Evolutionary conservation across 495 filamentous ascomycete genomes (phyloP), one percentile per base, ranked within the genome.

Genomic region (Xylaria intraflava): DNA sequence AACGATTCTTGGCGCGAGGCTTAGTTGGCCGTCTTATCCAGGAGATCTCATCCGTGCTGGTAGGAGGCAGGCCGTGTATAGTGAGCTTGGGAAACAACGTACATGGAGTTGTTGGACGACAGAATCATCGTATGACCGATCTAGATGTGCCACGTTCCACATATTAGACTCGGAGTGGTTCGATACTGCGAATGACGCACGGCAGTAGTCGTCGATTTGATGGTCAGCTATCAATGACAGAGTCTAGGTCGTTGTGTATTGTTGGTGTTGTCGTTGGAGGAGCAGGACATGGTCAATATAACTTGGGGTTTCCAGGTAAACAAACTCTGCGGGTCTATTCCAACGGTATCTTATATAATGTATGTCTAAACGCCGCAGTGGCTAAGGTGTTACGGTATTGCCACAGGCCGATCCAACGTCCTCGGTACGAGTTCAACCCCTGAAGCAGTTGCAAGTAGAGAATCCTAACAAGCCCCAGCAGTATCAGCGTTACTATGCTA

Each of bases 141-240:
- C 44, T 46, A 49, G 55, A 55, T 64, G 60, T 52, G 47, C 55
- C 56, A 62, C 57, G 50, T 65, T 61, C 60, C 62, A 57, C 55
- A 54, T 56, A 42, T 39, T 54, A 46, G 31, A 35, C 10, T 24
- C 55, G 53, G 42, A 52, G 26, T 45, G 38, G 14, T 49, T 46
- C n/a, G 52, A 35, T 31, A 29, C 38, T 49, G 36, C n/a, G 14
- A n/a, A n/a, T 35, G 20, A 43, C n/a, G 19, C 5, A 36, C 20
- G 30, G 38, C 14, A 33, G 45, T 55, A 38, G n/a, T 30, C 19
- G 24, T 46, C 38, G 35, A 14, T 31, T 10, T 20, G 45, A 43
- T 43, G 12, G 6, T 43, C 27, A 43, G 38, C 1, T 43, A 27
- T 36, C 52, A 31, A 47, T 24, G 36, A 20, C 36, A 42, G 7